Conservation (phyloP, 495 filamentous ascomycete genomes). For the Aspergillus nanangensis region DNA sequence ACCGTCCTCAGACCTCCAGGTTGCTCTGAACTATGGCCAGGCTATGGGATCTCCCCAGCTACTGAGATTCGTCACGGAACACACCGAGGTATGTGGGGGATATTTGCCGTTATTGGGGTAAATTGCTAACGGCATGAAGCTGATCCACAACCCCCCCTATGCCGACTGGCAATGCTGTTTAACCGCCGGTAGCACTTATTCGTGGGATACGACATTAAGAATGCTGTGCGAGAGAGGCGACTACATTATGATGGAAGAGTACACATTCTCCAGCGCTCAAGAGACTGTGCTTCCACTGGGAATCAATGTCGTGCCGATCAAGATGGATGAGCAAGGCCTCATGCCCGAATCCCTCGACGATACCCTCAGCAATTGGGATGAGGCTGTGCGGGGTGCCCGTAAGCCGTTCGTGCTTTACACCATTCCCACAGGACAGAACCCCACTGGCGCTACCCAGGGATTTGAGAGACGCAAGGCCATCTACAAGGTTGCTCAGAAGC, state of each 20-base stretch:
- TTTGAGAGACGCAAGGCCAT: constrained; percentile 59
- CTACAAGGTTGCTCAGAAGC: constrained; percentile 72
- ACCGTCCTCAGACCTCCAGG: constrained; percentile 57
- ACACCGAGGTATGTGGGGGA: constrained; percentile 62
- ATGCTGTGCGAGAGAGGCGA: constrained; percentile 73
- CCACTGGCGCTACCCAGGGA: constrained; percentile 83
- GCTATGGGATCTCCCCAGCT: constrained; percentile 81
- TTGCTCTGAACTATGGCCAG: constrained; percentile 87
- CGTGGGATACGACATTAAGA: constrained; percentile 70
- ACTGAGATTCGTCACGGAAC: constrained; percentile 84
- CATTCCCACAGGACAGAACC: constrained; percentile 76
- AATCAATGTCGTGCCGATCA: constrained; percentile 63
- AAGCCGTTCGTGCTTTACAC: constrained; percentile 66
- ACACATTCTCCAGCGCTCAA: constrained; percentile 76
- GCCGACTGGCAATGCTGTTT: constrained; percentile 76
- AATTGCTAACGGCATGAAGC: constrained; percentile 15
- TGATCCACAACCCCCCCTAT: constrained; percentile 53
- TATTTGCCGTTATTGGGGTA: background rate
- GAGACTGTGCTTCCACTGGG: constrained; percentile 80
- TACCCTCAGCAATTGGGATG: constrained; percentile 65
- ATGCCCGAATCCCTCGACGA: constrained; percentile 62
- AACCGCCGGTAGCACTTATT: constrained; percentile 72
- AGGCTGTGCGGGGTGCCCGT: constrained; percentile 44
- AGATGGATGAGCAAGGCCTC: constrained; percentile 76
- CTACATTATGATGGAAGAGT: constrained; percentile 76